phyloP scores from a whole-genome alignment of 768 basidiomycete genomes.

The Calocybe indica region DNA sequence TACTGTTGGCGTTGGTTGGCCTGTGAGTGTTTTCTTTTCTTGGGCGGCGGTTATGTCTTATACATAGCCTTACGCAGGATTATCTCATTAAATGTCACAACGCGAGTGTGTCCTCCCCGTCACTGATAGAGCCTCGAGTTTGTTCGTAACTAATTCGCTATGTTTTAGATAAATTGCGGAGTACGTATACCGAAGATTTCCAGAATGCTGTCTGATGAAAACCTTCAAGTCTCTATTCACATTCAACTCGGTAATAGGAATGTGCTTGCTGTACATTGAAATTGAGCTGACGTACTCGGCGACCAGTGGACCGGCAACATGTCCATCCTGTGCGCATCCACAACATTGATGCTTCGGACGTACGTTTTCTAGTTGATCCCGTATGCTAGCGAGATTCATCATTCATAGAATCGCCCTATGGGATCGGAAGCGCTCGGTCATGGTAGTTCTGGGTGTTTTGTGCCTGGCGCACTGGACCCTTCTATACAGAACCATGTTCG shows the following conservation, averaged over 20 bases:
- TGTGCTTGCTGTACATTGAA: background rate
- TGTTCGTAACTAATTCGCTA: background rate
- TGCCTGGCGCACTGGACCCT: conserved; percentile 62
- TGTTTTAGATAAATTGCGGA: conserved; percentile 49
- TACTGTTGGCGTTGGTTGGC: conserved; percentile 60
- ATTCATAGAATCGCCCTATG: conserved; percentile 57
- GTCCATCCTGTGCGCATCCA: conserved; percentile 60
- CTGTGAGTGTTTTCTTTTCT: conserved; percentile 34
- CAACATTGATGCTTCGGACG: conserved; percentile 69
- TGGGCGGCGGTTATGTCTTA: background rate
- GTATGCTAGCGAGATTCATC: conserved; percentile 4
- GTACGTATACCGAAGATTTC: conserved; percentile 26
- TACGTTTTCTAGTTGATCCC: conserved; percentile 20
- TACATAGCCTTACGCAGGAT: conserved; percentile 33
- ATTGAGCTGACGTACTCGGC: conserved; percentile 2
- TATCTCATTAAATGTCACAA: conserved; percentile 46
- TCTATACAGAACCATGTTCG: conserved; percentile 65
- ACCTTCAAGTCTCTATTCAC: conserved; percentile 50
- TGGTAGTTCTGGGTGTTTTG: conserved; percentile 44
- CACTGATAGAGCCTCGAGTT: background rate
- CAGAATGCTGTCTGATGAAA: background rate
- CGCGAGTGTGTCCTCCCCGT: conserved; percentile 26
- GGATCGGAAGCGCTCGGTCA: conserved; percentile 50
- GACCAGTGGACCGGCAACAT: conserved; percentile 57
- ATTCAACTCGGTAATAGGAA: conserved; percentile 52